Evolutionary conservation across 805 yeast species (phyloP).

Genomic region (Sungouiella thailandica): DNA sequence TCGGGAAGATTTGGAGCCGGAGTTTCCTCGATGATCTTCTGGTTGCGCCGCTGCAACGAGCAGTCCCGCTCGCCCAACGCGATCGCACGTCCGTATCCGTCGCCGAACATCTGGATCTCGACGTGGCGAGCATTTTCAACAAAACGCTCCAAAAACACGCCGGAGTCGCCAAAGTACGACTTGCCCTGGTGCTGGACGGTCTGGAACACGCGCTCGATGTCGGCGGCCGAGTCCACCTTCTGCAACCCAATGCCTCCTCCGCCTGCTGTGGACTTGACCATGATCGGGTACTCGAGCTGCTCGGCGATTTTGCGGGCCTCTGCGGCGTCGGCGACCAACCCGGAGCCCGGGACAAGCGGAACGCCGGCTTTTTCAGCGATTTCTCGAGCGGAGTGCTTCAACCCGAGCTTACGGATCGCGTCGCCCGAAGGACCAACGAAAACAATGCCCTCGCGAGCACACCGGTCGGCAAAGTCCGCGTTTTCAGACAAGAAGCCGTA

Average conservation of each 20-base stretch:
- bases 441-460: constrained; percentile 75
- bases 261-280: constrained; percentile 98
- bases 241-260: constrained; percentile 99
- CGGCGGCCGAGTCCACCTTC: constrained; percentile 78
- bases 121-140: constrained; percentile 95
- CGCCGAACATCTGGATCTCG: constrained; percentile 95
- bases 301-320: constrained; percentile 78
- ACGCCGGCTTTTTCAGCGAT: constrained; percentile 90
- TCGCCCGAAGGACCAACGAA: constrained; percentile 98
- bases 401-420: constrained; percentile 84
- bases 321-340: constrained; percentile 60
- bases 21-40: constrained; percentile 93
- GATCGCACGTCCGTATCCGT: constrained; percentile 87
- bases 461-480: constrained; percentile 90
- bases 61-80: constrained; percentile 98
- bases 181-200: constrained; percentile 93
- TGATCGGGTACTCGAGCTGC: constrained; percentile 76
- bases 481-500: constrained; percentile 95
- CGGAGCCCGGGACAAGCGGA: constrained; percentile 97
- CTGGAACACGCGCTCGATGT: constrained; percentile 78
- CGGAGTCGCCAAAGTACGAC: constrained; percentile 90
- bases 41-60: constrained; percentile 95
- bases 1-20: constrained; percentile 95
- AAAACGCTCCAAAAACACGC: constrained; percentile 91
- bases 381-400: constrained; percentile 95